Evolutionary conservation across 2,329 filamentous ascomycete species (phyloP).

Genomic region (Sarocladium brachiariae): DNA sequence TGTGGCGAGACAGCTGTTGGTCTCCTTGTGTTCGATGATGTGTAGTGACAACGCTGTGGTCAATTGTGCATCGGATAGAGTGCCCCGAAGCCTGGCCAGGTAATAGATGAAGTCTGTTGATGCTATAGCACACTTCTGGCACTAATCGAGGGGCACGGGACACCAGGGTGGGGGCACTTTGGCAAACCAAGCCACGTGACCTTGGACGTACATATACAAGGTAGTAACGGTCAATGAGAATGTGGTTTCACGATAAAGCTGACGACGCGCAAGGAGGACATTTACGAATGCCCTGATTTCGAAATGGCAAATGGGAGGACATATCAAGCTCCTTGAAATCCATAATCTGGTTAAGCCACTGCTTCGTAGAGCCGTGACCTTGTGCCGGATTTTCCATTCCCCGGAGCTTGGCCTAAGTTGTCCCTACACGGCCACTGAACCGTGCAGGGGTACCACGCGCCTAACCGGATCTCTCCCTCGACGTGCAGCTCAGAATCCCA

Average conservation of each 20-base stretch:
- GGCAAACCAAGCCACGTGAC: neutral
- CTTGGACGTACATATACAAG: too few relatives aligned
- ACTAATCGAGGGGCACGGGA: constrained; percentile 23
- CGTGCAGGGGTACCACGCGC: constrained; percentile 17
- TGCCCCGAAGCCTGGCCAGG: too few relatives aligned
- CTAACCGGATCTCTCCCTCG: constrained; percentile 25
- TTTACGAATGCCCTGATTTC: too few relatives aligned
- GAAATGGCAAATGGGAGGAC: too few relatives aligned
- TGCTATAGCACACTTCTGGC: constrained; percentile 10
- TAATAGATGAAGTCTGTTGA: constrained; percentile 1
- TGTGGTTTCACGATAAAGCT: too few relatives aligned
- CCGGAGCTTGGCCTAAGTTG: neutral
- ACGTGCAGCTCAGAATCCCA: constrained; percentile 29
- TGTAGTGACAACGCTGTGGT: too few relatives aligned
- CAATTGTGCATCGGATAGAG: too few relatives aligned
- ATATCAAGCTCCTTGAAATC: too few relatives aligned
- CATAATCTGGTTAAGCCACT: too few relatives aligned
- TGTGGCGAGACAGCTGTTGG: neutral
- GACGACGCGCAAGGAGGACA: too few relatives aligned
- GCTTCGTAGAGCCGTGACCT: neutral
- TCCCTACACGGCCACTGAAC: constrained; percentile 18
- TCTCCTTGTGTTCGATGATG: neutral
- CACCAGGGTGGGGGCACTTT: constrained; percentile 16
- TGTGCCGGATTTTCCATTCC: constrained; percentile 10
- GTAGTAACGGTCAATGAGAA: too few relatives aligned